Conservation (phyloP, 2,329 filamentous ascomycete species). For the Pleoardoris graminearum region DNA sequence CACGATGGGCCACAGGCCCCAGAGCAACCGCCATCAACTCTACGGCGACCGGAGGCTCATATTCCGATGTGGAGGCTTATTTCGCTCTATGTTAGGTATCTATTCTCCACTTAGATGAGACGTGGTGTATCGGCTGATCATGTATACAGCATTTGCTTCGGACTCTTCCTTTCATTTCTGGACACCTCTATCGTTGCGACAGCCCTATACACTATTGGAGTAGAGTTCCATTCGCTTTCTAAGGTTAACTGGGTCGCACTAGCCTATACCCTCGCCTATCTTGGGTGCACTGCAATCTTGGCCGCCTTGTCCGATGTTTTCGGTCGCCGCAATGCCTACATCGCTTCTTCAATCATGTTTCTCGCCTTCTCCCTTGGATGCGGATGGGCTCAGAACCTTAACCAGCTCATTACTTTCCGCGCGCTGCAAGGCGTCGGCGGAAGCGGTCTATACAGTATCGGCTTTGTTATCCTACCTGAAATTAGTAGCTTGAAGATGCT, state of each 20-base stretch:
- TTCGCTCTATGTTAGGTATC: constrained; percentile 5
- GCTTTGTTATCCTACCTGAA: constrained; percentile 3
- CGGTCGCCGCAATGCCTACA: constrained; percentile 1
- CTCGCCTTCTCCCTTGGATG: constrained; percentile 9
- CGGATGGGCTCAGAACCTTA: background rate
- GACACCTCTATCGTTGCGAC: constrained; percentile 65
- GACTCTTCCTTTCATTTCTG: constrained; percentile 62
- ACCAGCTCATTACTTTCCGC: constrained; percentile 13
- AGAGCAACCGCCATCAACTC: background rate
- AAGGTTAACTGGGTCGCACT: constrained; percentile 25
- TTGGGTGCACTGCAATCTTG: constrained; percentile 53
- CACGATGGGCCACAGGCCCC: too few species aligned
- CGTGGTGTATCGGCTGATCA: background rate
- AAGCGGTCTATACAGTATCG: constrained; percentile 9
- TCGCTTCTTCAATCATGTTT: constrained; percentile 1
- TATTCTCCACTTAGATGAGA: background rate
- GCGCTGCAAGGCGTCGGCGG: constrained; percentile 16
- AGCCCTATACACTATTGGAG: constrained; percentile 59
- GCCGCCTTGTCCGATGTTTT: constrained; percentile 8
- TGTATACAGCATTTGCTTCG: constrained; percentile 51
- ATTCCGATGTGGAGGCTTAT: constrained; percentile 4
- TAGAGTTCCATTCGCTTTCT: constrained; percentile 51
- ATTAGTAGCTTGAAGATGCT: constrained; percentile 3
- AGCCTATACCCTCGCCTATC: constrained; percentile 52
- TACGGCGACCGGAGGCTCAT: background rate